A percentile compares a stretch with the other conserved stretches of the same genome.
Evolutionary conservation across 1,139 yeast genomes (phyloP).

Genomic region (Pichia sp.): DNA sequence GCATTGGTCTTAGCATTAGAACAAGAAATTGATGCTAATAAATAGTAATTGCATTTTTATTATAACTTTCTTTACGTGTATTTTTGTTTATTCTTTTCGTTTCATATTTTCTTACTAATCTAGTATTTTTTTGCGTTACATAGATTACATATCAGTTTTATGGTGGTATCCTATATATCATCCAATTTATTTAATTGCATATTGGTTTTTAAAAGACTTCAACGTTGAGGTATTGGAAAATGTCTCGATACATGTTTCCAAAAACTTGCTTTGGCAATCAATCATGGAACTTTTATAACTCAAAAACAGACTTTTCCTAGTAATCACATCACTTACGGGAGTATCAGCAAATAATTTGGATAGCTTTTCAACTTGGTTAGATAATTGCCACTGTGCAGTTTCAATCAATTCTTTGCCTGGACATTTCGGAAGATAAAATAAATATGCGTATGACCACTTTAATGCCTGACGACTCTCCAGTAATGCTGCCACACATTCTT

Average conservation of each 20-base stretch:
- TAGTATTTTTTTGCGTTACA: too few relatives aligned
- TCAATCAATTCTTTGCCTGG: conserved; percentile 61
- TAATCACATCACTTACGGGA: conserved; percentile 40
- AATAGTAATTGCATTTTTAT: background rate
- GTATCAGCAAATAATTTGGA: conserved; percentile 70
- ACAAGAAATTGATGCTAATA: conserved; percentile 27
- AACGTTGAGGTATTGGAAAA: conserved; percentile 6
- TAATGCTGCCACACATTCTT: conserved; percentile 66
- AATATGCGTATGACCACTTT: conserved; percentile 90
- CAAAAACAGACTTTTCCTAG: conserved; percentile 45
- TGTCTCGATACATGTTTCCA: conserved; percentile 26
- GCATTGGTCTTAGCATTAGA: conserved; percentile 66
- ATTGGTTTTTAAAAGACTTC: conserved; percentile 1
- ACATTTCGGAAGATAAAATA: conserved; percentile 58
- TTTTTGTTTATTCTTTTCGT: background rate
- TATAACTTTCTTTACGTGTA: background rate
- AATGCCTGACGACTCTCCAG: conserved; percentile 72
- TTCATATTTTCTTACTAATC: too few relatives aligned
- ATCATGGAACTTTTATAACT: conserved; percentile 21
- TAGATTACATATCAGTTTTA: too few relatives aligned
- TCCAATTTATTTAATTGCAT: too few relatives aligned
- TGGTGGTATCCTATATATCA: too few relatives aligned
- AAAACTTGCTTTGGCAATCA: conserved; percentile 17
- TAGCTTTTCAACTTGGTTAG: conserved; percentile 74
- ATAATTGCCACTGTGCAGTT: conserved; percentile 68